Evolutionary conservation across 2,329 filamentous ascomycete species (phyloP), one percentile per base, ranked within the genome.

Genomic region (Periconia macrospinosa): DNA sequence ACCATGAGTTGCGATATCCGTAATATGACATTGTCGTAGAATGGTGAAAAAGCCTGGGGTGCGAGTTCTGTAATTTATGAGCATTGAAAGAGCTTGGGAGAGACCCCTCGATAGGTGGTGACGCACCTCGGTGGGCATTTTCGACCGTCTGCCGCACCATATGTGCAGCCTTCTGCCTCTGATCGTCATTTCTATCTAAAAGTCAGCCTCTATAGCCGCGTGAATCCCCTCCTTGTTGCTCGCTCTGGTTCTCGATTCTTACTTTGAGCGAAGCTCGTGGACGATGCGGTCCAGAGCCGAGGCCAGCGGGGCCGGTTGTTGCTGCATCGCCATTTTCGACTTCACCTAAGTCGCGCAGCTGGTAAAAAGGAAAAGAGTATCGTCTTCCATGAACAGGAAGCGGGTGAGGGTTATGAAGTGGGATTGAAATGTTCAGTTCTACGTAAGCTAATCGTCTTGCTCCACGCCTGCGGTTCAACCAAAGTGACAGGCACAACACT

Each of bases 1-100:
- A 91, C 86, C 57, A 96, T 91, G 60, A 97, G 82, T 60, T 83
- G 79, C 51, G 85, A 85, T 65, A 91, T 87, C 53, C 84, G 83
- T 61, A 80, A 77, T 68, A 85, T 88, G 58, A 90, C 82, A 52
- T 84, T 79, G 67, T 83, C 85, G 71, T 89, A 89, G 73, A 86
- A 88, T 61, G 83, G 81, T 54, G 81, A 76, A 75, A 97, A 97
- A 59, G 88, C 86, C 69, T 94, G 91, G 49, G 89, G 83, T 20
- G 85, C 84, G 70, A 94, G 84, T 76, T 97, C 94, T 88, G 66
- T 51, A 48, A 49, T 40, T 37, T 45, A 55, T 61, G 54, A 73
- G 62, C 63, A 49, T 47, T 45, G 30, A 44, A 18, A 42, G 42
- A 50, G 55, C 53, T 52, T 47, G 41, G 49, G 55, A 20, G 57